These are phyloP conservation scores for Penicillium soppii DNA, from an alignment of 495 filamentous ascomycete species.

Conservation along the genomic window DNA sequence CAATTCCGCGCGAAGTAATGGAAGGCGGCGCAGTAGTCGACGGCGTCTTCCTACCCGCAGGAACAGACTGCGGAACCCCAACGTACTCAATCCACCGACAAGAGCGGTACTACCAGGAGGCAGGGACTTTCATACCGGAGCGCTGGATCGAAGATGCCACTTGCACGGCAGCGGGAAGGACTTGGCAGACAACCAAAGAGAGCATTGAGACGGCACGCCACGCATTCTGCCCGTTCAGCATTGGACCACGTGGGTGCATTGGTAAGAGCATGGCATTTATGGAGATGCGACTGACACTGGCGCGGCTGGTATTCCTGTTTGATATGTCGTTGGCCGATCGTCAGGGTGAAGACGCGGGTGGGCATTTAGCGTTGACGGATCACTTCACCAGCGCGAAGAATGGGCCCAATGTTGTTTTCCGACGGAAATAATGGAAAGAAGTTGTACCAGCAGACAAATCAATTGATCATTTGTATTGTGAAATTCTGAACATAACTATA, in stretches of 20 bases:
- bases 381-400: slow-evolving; percentile 48
- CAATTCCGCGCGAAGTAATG: slow-evolving; percentile 57
- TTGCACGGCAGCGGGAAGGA: slow-evolving; percentile 16
- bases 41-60: slow-evolving; percentile 49
- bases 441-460: too few relatives aligned
- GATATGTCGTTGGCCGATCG: slow-evolving; percentile 44
- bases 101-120: slow-evolving; percentile 50
- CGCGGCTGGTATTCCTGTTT: slow-evolving; percentile 48
- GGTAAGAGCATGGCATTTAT: slow-evolving; percentile 58
- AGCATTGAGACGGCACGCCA: slow-evolving; percentile 39
- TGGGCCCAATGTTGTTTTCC: slow-evolving; percentile 44
- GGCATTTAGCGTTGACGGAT: slow-evolving; percentile 46
- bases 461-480: too few relatives aligned
- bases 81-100: slow-evolving; percentile 59
- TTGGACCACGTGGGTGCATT: slow-evolving; percentile 57
- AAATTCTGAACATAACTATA: too few relatives aligned
- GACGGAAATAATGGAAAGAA: slow-evolving; percentile 8
- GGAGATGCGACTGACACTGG: slow-evolving; percentile 53
- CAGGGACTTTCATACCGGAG: slow-evolving; percentile 49
- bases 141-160: slow-evolving; percentile 52
- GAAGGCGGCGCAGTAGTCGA: slow-evolving; percentile 54
- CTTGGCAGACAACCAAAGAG: slow-evolving; percentile 36
- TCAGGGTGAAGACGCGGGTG: slow-evolving; percentile 37
- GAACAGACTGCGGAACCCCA: slow-evolving; percentile 52
- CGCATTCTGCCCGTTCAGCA: slow-evolving; percentile 57